Evolutionary conservation across 2,329 filamentous ascomycete species (phyloP), one percentile per base, ranked within the genome.

Genomic region (Calonectria pteridis): DNA sequence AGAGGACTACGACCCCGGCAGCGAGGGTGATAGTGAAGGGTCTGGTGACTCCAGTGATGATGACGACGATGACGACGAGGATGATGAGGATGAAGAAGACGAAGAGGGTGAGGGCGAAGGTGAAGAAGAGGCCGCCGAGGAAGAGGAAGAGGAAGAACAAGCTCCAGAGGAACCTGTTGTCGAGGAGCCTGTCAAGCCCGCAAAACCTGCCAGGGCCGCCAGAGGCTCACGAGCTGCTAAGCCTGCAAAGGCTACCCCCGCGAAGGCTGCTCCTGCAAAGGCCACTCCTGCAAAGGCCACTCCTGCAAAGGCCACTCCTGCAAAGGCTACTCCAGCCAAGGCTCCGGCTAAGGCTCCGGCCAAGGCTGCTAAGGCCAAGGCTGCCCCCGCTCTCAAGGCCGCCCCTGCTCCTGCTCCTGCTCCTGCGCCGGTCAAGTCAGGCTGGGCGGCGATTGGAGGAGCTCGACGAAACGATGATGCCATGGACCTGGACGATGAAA

Each of bases 1-100:
- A 76, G 91, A 93, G 76, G 91, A 93, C 77, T 93, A 93, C 76
- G 90, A 93, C 72, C 92, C 92, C 0, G 90, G 90, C 0, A 90
- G 87, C 49, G 90, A 92, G 6, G 90, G 86, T 0, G 90, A 92
- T 6, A 91, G 89, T 67, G 91, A 90, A 14, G 90, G 91, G 0
- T 89, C 87, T 1, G 90, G 90, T 0, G 89, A 89, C 2, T 90
- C 89, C 0, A 89, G 90, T 3, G 89, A 87, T 3, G 87, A 87
- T 0, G 87, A 85, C 0, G 86, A 84, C 0, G 86, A 83, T 1
- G 86, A 85, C 0, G 85, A 84, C 0, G 86, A 85, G 2, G 85
- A 84, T 0, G 86, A 82, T 0, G 87, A 84, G 0, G 85, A 82
- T 0, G 86, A 84, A 0, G 87, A 84, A 0, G 85, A 81, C 0